These are phyloP conservation scores for Pythium utonaiense DNA, from an alignment of 352 stramenopile genomes.

Conservation along the genomic window DNA sequence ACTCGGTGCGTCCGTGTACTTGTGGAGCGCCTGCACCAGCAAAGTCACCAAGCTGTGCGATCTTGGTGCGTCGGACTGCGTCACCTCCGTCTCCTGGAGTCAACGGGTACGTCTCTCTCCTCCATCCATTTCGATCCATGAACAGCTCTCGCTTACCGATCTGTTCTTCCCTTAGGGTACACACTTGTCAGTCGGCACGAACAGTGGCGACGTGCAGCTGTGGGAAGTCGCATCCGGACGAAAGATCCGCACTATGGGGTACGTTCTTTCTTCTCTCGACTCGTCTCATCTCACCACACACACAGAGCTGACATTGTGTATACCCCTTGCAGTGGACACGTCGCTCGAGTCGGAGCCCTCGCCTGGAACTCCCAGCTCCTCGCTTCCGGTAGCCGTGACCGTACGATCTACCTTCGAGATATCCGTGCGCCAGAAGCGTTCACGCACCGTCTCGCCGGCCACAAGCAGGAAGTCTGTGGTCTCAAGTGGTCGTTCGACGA, in stretches of 20 bases:
- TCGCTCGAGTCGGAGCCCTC: slow-evolving; percentile 90
- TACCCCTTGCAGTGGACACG: slow-evolving; percentile 66
- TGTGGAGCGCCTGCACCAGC: slow-evolving; percentile 92
- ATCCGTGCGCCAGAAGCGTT: slow-evolving; percentile 65
- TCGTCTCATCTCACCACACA: no score
- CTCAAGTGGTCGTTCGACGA: slow-evolving; percentile 96
- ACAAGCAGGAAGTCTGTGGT: slow-evolving; percentile 92
- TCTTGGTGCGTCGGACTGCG: slow-evolving; percentile 62
- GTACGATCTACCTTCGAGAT: slow-evolving; percentile 92
- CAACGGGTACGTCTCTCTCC: slow-evolving; percentile 51
- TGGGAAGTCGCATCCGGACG: slow-evolving; percentile 92
- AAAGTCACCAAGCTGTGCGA: slow-evolving; percentile 95
- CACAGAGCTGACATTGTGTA: not conserved
- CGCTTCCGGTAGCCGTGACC: slow-evolving; percentile 93
- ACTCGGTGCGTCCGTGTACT: slow-evolving; percentile 91
- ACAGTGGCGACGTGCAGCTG: slow-evolving; percentile 92
- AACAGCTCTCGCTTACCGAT: not conserved
- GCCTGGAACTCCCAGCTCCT: slow-evolving; percentile 90
- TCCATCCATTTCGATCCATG: not conserved
- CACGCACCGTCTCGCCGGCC: slow-evolving; percentile 52
- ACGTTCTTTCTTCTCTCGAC: slow-evolving; percentile 20
- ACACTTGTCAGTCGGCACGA: slow-evolving; percentile 92
- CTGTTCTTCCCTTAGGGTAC: slow-evolving; percentile 46
- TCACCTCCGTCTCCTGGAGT: slow-evolving; percentile 95
- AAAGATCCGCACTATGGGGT: slow-evolving; percentile 88